Conservation (phyloP, 2,329 filamentous ascomycete species). For the Pseudogymnoascus sp. region DNA sequence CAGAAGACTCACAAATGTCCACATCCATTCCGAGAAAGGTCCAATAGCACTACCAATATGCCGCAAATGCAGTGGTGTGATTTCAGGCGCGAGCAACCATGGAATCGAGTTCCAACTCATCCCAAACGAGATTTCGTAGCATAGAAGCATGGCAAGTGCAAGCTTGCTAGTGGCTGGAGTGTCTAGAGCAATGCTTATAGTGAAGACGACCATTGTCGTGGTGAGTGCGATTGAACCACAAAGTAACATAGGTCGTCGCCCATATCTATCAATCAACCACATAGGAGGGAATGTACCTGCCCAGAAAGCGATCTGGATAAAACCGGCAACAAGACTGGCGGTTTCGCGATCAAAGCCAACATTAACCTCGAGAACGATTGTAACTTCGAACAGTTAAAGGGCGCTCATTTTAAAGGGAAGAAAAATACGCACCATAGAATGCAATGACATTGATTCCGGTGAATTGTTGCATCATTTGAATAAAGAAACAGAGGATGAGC, state of each 20-base stretch:
- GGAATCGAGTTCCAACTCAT: conserved; percentile 49
- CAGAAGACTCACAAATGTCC: conserved; percentile 10
- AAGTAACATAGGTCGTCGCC: conserved; percentile 59
- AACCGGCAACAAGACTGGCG: conserved; percentile 2
- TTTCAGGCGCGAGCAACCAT: conserved; percentile 51
- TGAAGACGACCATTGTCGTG: conserved; percentile 10
- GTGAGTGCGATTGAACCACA: conserved; percentile 5
- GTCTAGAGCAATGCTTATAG: conserved; percentile 9
- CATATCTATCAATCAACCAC: conserved; percentile 39
- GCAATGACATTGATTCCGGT: conserved; percentile 33
- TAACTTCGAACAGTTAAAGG: not conserved
- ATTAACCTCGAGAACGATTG: conserved; percentile 7
- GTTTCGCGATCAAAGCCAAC: conserved; percentile 1
- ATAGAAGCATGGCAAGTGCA: conserved; percentile 43
- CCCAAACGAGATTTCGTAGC: conserved; percentile 52
- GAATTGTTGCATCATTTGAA: conserved; percentile 42
- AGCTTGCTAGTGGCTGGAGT: not conserved
- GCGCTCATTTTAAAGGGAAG: not conserved
- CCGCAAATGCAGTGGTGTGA: conserved; percentile 47
- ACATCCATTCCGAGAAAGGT: conserved; percentile 36
- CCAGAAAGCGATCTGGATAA: conserved; percentile 10
- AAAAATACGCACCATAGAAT: conserved; percentile 17
- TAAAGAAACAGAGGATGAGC: conserved; percentile 30
- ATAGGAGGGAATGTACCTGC: conserved; percentile 4
- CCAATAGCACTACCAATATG: conserved; percentile 42